phyloP scores from a whole-genome alignment of 106 monocot species.

The Allium fistulosum region DNA sequence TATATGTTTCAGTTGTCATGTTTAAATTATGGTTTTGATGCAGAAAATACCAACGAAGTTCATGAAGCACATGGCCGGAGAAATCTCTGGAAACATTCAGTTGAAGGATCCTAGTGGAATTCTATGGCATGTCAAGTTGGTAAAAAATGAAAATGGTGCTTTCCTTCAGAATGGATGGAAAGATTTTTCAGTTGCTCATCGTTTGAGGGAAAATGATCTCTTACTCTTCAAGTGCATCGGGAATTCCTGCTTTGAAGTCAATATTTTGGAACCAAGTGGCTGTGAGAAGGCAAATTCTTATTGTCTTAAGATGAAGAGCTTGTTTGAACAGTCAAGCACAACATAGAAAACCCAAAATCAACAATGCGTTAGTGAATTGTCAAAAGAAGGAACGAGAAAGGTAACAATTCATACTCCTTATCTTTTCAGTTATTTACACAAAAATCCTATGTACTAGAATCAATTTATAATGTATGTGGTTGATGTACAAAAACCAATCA shows the following conservation, averaged over 20 bases:
- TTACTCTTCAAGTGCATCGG: slow-evolving; percentile 27
- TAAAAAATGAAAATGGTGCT: slow-evolving; percentile 8
- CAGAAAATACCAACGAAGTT: slow-evolving; percentile 23
- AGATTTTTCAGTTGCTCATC: slow-evolving; percentile 22
- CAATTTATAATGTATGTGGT: too few relatives aligned
- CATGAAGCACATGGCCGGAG: slow-evolving; percentile 5
- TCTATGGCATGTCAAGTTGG: slow-evolving; percentile 17
- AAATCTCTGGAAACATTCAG: slow-evolving; percentile 12
- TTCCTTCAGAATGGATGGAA: slow-evolving; percentile 22
- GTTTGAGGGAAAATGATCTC: slow-evolving; percentile 9
- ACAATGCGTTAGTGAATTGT: too few relatives aligned
- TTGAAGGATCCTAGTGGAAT: slow-evolving; percentile 20
- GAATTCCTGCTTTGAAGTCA: slow-evolving; percentile 15
- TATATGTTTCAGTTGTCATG: too few relatives aligned
- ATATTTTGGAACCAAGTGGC: background rate
- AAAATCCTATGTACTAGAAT: too few relatives aligned
- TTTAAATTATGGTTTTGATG: background rate
- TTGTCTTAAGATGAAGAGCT: background rate
- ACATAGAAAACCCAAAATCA: too few relatives aligned
- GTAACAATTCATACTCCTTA: too few relatives aligned
- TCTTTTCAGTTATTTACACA: too few relatives aligned
- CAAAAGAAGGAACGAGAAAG: too few relatives aligned
- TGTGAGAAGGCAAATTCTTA: background rate
- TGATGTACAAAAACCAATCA: too few relatives aligned
- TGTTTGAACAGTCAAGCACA: background rate